Evolutionary conservation across 306 rosid genomes (phyloP), one percentile per base, ranked within the genome.

Genomic region (Fragaria iinumae): DNA sequence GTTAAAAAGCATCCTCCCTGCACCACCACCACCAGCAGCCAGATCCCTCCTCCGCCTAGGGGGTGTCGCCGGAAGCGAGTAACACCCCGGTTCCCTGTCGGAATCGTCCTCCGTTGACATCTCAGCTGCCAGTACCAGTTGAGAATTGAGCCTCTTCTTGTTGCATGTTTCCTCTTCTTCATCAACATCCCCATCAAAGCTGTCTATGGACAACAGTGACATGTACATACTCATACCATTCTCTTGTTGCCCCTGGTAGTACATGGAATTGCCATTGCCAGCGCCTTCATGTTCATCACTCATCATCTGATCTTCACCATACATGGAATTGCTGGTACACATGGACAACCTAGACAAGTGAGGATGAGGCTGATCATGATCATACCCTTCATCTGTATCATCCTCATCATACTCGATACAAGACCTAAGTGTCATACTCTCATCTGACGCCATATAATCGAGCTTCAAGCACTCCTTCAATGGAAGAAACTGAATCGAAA

Each of bases 281-380:
- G 47, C 79, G 2, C 32, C 80, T 16, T 77, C 80, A 16, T 83
- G 86, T 0, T 75, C 81, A 23, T 63, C 83, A 5, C 43, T 41
- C 29, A 63, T 7, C 44, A 63, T 7, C 44, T 32, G 44, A 34
- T 71, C 80, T 3, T 16, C 85, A 29, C 77, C 88, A 56, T 77
- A 79, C 64, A 78, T 16, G 45, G 86, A 80, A 44, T 83, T 87
- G 80, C 80, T 80, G 0, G 85, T 87, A 70, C 96, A 86, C 11
- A 90, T 87, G 7, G 97, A 92, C 27, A 92, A 89, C 83, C 91
- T 82, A 0, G 96, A 92, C 77, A 86, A 56, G 81, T 78, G 87
- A 1, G 77, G 84, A 72, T 84, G 82, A 4, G 73, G 64, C 3
- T 79, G 80, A 36, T 63, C 77, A 29, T 63, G 81, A 77, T 81